phyloP scores from a whole-genome alignment of 1,284 basidiomycete species.

The Caloboletus firmus region DNA sequence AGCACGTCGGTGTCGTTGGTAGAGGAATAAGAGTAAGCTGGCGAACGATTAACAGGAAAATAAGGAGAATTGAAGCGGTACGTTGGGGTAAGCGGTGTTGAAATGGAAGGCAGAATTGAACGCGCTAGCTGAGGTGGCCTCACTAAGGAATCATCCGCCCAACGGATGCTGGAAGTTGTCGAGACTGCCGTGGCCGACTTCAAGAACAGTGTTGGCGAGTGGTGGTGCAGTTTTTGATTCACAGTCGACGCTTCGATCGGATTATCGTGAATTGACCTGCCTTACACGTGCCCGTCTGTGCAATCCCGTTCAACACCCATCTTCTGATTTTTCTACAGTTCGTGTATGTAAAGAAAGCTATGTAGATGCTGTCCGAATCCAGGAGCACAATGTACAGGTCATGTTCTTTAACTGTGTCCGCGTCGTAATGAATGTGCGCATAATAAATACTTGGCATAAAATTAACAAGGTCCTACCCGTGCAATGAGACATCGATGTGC shows the following conservation, averaged over 20 bases:
- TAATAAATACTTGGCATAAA: constrained; percentile 24
- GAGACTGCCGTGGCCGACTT: background rate
- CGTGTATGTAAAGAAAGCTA: background rate
- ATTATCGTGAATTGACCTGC: constrained; percentile 26
- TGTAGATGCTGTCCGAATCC: background rate
- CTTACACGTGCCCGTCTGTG: constrained; percentile 18
- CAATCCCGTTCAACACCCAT: background rate
- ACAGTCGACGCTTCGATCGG: constrained; percentile 25
- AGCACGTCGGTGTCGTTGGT: background rate
- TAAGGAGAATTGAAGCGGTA: background rate
- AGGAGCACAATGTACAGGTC: background rate
- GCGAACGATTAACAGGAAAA: background rate
- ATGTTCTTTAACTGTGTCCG: background rate
- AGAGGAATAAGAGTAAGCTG: background rate
- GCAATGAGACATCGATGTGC: constrained; percentile 31
- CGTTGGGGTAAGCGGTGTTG: background rate
- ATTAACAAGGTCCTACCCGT: background rate
- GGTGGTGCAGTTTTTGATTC: constrained; percentile 18
- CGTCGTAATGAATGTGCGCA: background rate
- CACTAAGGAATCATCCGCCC: constrained; percentile 2
- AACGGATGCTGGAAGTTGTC: background rate
- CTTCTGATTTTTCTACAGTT: background rate
- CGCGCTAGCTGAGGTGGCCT: background rate
- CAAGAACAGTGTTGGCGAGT: background rate
- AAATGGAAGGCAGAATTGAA: background rate